Evolutionary conservation across 2,329 filamentous ascomycete genomes (phyloP), one percentile per base, ranked within the genome.

Genomic region (Aspergillus piperis): DNA sequence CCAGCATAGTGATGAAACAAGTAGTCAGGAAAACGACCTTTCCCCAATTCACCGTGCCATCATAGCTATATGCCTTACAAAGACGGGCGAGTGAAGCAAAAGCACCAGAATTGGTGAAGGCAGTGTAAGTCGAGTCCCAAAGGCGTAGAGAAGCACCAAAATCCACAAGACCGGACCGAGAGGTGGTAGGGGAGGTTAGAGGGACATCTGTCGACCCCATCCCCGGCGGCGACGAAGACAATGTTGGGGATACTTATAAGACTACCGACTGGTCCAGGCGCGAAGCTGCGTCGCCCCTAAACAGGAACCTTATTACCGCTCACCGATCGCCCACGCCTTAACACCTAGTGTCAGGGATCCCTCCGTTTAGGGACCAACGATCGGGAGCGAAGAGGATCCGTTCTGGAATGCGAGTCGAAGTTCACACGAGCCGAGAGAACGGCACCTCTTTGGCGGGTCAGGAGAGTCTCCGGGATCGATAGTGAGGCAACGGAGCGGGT

Each of bases 1-100:
- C 71, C 48, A 69, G 70, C 75, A 77, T 77, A n/a, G 72, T 65
- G 56, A 73, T 57, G 21, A 73, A 59, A 54, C 69, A 74, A 52
- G 71, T 69, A 53, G 67, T 68, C 62, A 75, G 59, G 39, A 76
- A 70, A 48, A 74, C 64, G 19, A 73, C 39, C 42, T 71, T 70
- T 8, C 67, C 63, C 66, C 67, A 69, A 38, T 68, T 74, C 60
- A 75, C 62, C 13, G 60, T 58, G 8, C 68, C 74, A 73, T 76
- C 63, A 49, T 57, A 57, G 51, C 68, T 64, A 44, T 69, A 44
- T 30, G 61, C 62, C 32, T 66, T 66, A 48, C 67, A 57, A 58
- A 59, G 61, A 54, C 55, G 63, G 62, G 66, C 47, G 48, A 69
- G 52, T 21, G 63, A 65, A 32, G 65, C 27, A 32, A 66, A 62